Base-by-base conservation (phyloP, 1,139 yeast genomes). In the Diutina neorugosa region DNA sequence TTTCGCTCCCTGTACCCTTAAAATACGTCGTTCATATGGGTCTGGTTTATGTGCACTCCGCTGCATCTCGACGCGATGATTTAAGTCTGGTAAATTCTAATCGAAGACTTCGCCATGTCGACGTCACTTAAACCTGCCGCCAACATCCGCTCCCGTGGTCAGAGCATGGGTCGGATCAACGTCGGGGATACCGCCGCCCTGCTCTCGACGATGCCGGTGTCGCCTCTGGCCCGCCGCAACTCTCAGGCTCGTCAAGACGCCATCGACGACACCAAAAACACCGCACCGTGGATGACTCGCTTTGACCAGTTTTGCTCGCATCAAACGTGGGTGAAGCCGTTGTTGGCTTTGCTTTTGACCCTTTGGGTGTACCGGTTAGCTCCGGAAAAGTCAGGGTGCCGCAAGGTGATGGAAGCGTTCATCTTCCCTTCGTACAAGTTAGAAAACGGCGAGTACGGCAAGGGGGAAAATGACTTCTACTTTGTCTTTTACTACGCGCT, bases 401-500 rank as follows among this genome's bases (percentile, higher is more conserved):
- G 88, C 65, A 77, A 82, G 44, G 56, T 62, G 34, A 70, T 91
- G 55, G 80, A 80, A 61, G 76, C 76, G 64, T 84, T 88, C 67
- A 75, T 91, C 52, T 66, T 79, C 14, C 77, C 88, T 18, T 84
- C 96, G 1, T 90, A 93, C 65, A 73, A 73, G 54, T 74, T 85
- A 48, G 75, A 72, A 40, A 80, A 78, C 11, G 70, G 82, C 3
- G 73, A 76, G 58, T 93, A 91, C 65, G 97, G 88, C 44, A 93
- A 94, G 67, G 99, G 99, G 55, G 73, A 66, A 51, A 82, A 84
- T 61, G 99, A 93, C 68, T 78, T 90, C 58, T 77, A 77, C 47
- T 93, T 91, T 71, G 89, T 91, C 21, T 75, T 75, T 43, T 90
- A 80, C 65, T 85, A 87, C 69, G 87, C 93, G 73, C 69, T 93